These are phyloP conservation scores for Epichloe gansuensis DNA, from an alignment of 2,329 filamentous ascomycete species.

Conservation along the genomic window DNA sequence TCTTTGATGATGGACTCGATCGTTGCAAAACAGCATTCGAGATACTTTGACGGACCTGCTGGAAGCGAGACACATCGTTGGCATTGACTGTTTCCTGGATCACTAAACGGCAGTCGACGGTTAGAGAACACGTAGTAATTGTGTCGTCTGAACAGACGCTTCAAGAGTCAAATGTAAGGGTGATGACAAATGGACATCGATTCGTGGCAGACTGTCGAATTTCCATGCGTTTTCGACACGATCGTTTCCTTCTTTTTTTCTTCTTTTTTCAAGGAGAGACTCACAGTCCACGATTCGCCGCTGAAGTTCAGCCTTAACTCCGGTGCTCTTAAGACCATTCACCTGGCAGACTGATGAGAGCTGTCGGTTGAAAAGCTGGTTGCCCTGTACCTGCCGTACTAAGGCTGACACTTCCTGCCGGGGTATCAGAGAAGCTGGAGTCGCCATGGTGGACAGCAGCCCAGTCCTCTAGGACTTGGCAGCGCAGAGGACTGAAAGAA, in stretches of 20 bases:
- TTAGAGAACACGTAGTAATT: not conserved
- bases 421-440: constrained; percentile 17
- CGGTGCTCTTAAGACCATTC: constrained; percentile 65
- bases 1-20: constrained; percentile 15
- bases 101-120: constrained; percentile 18
- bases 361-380: constrained; percentile 43
- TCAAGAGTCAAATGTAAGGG: no score
- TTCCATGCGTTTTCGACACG: not conserved
- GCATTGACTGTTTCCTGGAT: constrained; percentile 27
- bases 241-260: not conserved
- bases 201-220: not conserved
- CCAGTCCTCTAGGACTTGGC: not conserved
- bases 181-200: not conserved
- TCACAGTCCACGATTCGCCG: constrained; percentile 64
- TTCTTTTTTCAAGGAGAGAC: constrained; percentile 23
- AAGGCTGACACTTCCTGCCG: constrained; percentile 33
- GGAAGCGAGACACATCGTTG: constrained; percentile 28
- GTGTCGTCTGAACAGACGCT: not conserved
- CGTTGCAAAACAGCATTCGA: constrained; percentile 20
- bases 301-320: constrained; percentile 77
- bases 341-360: constrained; percentile 65
- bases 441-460: constrained; percentile 12
- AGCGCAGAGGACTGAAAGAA: not conserved
- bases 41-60: constrained; percentile 32
- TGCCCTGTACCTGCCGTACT: constrained; percentile 30